A percentile compares a stretch with the other conserved stretches of the same genome.
Evolutionary conservation across 208 protist species (phyloP).

Genomic region (Crithidia sp.): DNA sequence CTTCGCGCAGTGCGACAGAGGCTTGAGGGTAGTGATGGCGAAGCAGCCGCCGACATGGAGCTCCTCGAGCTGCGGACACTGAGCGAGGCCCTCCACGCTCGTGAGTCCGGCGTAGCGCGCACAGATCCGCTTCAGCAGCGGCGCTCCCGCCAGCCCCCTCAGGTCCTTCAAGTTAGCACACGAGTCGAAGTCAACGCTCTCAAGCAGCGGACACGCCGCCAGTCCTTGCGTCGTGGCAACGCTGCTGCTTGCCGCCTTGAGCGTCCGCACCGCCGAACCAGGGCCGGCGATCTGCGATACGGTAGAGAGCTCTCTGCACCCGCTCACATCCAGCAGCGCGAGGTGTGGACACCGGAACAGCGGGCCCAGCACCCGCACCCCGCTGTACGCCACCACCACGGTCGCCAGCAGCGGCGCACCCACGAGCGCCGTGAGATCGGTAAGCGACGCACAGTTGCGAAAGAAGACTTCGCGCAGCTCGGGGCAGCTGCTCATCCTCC

Average conservation of each 20-base stretch:
- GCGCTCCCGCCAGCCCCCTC: conserved; percentile 3
- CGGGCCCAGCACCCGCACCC: conserved; percentile 1
- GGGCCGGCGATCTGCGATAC: background rate
- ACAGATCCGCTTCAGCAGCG: background rate
- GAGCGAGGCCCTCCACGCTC: conserved; percentile 1
- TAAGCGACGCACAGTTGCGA: conserved; percentile 8
- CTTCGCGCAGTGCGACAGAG: background rate
- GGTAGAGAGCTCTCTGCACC: background rate
- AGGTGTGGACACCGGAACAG: conserved; percentile 12
- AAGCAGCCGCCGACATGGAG: background rate
- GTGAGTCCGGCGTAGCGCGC: conserved; percentile 4
- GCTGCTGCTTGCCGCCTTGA: conserved; percentile 7
- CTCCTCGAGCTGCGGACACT: conserved; percentile 6
- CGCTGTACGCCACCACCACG: conserved; percentile 4
- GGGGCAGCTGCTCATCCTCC: background rate
- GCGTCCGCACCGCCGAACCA: conserved; percentile 1
- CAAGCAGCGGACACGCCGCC: background rate
- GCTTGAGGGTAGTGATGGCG: background rate
- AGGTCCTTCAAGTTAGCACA: conserved; percentile 6
- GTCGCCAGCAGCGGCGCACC: conserved; percentile 3
- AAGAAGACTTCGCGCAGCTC: conserved; percentile 10
- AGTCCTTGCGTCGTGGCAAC: background rate
- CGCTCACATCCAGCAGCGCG: conserved; percentile 5
- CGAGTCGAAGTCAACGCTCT: conserved; percentile 6
- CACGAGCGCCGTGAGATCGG: background rate